Evolutionary conservation across 345 rosid species (phyloP).

Genomic region (Streptanthus diversifolius): DNA sequence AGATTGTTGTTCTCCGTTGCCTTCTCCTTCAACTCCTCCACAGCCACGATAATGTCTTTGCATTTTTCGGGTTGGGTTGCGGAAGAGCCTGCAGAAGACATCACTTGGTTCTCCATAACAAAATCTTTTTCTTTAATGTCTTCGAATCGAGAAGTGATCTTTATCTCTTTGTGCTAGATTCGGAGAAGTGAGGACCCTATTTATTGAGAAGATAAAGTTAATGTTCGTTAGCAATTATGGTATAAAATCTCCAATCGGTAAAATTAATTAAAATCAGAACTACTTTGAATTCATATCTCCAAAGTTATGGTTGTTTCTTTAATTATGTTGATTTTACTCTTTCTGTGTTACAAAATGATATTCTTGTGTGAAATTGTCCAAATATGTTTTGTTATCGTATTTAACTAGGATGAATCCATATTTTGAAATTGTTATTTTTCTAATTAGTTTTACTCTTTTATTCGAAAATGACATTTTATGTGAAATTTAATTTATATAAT

Average conservation of each 20-base stretch:
- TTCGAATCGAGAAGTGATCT: slow-evolving; percentile 13
- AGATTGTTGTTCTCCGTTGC: neutral
- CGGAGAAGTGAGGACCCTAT: slow-evolving; percentile 14
- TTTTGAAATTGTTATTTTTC: neutral
- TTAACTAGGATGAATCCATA: neutral
- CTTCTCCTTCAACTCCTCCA: neutral
- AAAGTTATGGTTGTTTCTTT: slow-evolving; percentile 19
- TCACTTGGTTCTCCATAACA: slow-evolving; percentile 10
- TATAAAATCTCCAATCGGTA: slow-evolving; percentile 15
- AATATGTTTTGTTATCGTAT: neutral
- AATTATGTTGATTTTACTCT: slow-evolving; percentile 5
- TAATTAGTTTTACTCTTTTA: neutral
- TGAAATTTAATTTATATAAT: neutral
- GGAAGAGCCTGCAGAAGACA: slow-evolving; percentile 29
- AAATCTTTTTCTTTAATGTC: slow-evolving; percentile 2
- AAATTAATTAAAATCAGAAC: slow-evolving; percentile 6
- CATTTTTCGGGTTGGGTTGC: neutral
- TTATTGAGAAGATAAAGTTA: slow-evolving; percentile 15
- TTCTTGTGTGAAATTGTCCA: neutral
- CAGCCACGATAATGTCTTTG: neutral
- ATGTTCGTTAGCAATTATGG: slow-evolving; percentile 21
- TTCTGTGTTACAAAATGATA: neutral
- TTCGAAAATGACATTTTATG: neutral
- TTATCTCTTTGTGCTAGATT: slow-evolving; percentile 25
- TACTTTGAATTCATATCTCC: slow-evolving; percentile 7